Conservation (phyloP, 2,329 filamentous ascomycete species). For the Trichoderma endophyticum region DNA sequence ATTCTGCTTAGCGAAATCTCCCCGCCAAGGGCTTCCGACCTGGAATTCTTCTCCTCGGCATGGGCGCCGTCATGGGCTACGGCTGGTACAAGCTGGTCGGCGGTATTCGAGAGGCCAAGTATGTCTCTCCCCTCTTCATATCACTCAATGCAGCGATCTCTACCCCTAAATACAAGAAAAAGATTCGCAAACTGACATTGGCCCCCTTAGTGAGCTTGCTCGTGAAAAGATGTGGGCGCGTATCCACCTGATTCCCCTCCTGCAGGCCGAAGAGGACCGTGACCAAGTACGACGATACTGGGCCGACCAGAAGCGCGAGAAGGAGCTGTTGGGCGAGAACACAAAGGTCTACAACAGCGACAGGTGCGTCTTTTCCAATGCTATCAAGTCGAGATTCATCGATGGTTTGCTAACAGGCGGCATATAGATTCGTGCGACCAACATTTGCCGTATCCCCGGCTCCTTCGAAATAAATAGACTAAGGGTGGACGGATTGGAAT, state of each 20-base stretch:
- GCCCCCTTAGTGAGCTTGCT: slow-evolving; percentile 69
- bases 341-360: slow-evolving; percentile 84
- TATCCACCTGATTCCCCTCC: slow-evolving; percentile 87
- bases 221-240: slow-evolving; percentile 98
- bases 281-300: slow-evolving; percentile 85
- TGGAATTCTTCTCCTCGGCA: slow-evolving; percentile 70
- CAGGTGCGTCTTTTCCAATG: slow-evolving; percentile 55
- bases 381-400: neutral
- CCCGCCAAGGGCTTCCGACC: slow-evolving; percentile 89
- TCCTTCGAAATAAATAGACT: slow-evolving; percentile 51
- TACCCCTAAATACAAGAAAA: neutral
- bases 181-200: neutral
- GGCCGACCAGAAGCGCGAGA: slow-evolving; percentile 86
- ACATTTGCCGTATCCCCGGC: slow-evolving; percentile 73
- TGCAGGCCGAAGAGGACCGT: slow-evolving; percentile 95
- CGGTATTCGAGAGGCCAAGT: slow-evolving; percentile 91
- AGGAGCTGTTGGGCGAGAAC: slow-evolving; percentile 81
- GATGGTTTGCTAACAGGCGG: neutral
- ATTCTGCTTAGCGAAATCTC: slow-evolving; percentile 70
- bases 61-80: slow-evolving; percentile 77
- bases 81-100: slow-evolving; percentile 84
- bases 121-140: slow-evolving; percentile 36
- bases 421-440: slow-evolving; percentile 70
- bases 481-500: neutral
- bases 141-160: neutral